A percentile compares a stretch with the other conserved stretches of the same genome.
Evolutionary conservation across 345 rosid species (phyloP).

Genomic region (Jatropha curcas): DNA sequence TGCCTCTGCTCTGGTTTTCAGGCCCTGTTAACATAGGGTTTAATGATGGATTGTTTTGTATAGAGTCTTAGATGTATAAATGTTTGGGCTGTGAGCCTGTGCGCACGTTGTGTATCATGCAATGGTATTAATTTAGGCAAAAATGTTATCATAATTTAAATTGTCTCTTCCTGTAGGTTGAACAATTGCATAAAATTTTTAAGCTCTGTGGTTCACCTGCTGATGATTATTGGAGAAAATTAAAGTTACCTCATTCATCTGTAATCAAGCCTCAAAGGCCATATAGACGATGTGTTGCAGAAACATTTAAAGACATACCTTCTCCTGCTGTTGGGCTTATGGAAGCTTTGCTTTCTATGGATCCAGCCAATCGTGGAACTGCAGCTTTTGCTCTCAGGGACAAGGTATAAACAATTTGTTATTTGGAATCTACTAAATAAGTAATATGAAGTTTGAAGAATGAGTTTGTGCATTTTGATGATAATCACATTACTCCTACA

Average conservation of each 20-base stretch:
- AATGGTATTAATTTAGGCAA: neutral
- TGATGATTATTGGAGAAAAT: constrained; percentile 72
- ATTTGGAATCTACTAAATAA: neutral
- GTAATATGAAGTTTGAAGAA: neutral
- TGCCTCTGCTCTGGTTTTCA: neutral
- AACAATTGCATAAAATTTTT: constrained; percentile 91
- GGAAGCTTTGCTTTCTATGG: constrained; percentile 76
- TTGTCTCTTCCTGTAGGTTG: constrained; percentile 53
- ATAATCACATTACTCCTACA: neutral
- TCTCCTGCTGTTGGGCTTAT: constrained; percentile 59
- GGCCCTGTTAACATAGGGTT: neutral
- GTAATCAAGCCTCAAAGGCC: constrained; percentile 79
- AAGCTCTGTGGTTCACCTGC: constrained; percentile 95
- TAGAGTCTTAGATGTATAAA: neutral
- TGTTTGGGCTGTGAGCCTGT: neutral
- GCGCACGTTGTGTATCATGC: neutral
- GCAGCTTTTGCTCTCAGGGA: constrained; percentile 73
- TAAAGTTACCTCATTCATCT: constrained; percentile 64
- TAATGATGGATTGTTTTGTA: neutral
- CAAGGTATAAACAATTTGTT: constrained; percentile 53
- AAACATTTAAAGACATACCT: constrained; percentile 66
- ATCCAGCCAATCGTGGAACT: constrained; percentile 75
- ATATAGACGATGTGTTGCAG: constrained; percentile 64
- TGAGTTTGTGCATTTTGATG: neutral
- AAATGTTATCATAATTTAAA: constrained; percentile 2